Conservation (phyloP, 495 filamentous ascomycete species). For the Melanomma pulvis-pyrius region DNA sequence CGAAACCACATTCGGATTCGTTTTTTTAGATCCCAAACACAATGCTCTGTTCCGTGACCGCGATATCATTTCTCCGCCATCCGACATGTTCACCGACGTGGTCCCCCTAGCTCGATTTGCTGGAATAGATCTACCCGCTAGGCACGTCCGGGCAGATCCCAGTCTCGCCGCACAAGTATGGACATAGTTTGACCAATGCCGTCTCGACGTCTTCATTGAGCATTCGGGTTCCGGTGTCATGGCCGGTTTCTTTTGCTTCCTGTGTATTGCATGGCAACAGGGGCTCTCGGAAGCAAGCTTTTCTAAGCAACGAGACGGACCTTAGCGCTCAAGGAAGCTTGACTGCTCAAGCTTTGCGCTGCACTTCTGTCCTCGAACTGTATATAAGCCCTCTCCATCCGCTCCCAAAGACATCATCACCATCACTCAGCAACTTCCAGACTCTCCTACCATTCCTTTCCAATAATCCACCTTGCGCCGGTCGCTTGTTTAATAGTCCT, state of each 20-base stretch:
- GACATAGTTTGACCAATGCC: conserved; percentile 10
- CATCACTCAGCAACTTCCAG: conserved; percentile 32
- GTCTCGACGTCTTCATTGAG: conserved; percentile 13
- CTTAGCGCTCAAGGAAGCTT: conserved; percentile 19
- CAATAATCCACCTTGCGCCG: conserved; percentile 25
- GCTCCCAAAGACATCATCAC: conserved; percentile 23
- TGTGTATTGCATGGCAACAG: not conserved
- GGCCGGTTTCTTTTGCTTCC: not conserved
- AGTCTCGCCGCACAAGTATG: not conserved
- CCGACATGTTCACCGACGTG: not conserved
- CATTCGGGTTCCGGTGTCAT: conserved; percentile 17
- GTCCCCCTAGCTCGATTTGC: conserved; percentile 4
- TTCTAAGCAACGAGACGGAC: not conserved
- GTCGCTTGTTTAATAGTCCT: conserved; percentile 29
- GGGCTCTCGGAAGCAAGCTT: conserved; percentile 16
- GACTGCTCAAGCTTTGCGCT: conserved; percentile 17
- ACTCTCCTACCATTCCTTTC: conserved; percentile 29
- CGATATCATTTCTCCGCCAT: conserved; percentile 18
- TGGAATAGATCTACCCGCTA: conserved; percentile 10
- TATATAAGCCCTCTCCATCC: conserved; percentile 17
- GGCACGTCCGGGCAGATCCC: not conserved
- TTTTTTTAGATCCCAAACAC: conserved; percentile 30
- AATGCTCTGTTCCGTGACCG: conserved; percentile 21
- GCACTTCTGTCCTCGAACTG: not conserved
- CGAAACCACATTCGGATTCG: conserved; percentile 20